phyloP scores from a whole-genome alignment of 2,329 filamentous ascomycete species.

The Aspergillus transmontanensis region DNA sequence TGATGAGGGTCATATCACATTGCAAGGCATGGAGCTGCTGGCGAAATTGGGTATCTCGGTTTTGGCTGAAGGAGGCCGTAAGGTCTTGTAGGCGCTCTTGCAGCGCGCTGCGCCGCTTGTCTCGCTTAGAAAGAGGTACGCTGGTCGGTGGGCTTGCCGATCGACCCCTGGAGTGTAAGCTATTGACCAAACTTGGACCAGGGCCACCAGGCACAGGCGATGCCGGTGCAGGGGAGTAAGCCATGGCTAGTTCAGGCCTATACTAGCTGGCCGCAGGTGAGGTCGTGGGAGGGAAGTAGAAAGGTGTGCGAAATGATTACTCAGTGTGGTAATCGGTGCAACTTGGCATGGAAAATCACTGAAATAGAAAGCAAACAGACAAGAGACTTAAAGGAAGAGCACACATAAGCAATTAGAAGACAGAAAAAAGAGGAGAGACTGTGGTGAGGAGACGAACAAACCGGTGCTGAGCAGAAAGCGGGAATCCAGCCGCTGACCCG shows the following conservation, averaged over 20 bases:
- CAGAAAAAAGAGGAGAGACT: slow-evolving; percentile 1
- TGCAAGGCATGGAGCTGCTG: slow-evolving; percentile 91
- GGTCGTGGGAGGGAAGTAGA: slow-evolving; percentile 9
- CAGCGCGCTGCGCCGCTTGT: slow-evolving; percentile 83
- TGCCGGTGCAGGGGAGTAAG: slow-evolving; percentile 42
- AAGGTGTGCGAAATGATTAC: not conserved
- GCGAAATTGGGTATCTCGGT: slow-evolving; percentile 81
- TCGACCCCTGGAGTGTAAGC: slow-evolving; percentile 26
- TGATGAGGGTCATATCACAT: slow-evolving; percentile 82
- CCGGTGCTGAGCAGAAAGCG: slow-evolving; percentile 23
- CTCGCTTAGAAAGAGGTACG: slow-evolving; percentile 72
- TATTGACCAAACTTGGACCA: slow-evolving; percentile 23
- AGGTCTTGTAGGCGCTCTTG: slow-evolving; percentile 77
- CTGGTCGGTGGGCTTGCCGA: slow-evolving; percentile 37
- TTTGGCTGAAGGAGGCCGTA: slow-evolving; percentile 74
- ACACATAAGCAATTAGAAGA: slow-evolving; percentile 6
- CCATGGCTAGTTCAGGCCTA: slow-evolving; percentile 30
- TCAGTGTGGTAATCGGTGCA: not conserved
- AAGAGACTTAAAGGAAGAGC: not conserved
- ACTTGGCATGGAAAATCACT: not conserved
- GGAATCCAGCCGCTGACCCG: slow-evolving; percentile 19
- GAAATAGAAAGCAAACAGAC: not conserved
- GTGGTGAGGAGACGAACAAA: slow-evolving; percentile 15
- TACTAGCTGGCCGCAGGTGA: slow-evolving; percentile 11
- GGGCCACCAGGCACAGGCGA: slow-evolving; percentile 30